These are phyloP conservation scores for Colletotrichum orbiculare DNA, from an alignment of 2,329 filamentous ascomycete genomes.

Conservation along the genomic window DNA sequence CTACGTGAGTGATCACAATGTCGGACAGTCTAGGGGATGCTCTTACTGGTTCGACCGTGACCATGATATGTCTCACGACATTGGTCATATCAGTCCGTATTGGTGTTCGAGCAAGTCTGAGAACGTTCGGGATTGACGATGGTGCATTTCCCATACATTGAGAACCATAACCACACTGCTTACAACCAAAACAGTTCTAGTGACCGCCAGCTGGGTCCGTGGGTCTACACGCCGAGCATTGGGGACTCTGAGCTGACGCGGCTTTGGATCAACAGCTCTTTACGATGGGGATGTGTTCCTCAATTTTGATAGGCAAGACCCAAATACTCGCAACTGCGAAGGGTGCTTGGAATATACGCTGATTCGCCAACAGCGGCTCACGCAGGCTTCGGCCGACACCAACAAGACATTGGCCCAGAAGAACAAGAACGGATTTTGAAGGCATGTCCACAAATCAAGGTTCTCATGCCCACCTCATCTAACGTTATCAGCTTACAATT, in stretches of 20 bases:
- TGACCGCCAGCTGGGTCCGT: slow-evolving; percentile 20
- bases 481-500: slow-evolving; percentile 26
- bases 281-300: slow-evolving; percentile 12
- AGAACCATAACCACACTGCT: no score
- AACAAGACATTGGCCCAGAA: not conserved
- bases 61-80: slow-evolving; percentile 31
- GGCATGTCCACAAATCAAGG: not conserved
- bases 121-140: slow-evolving; percentile 19
- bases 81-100: slow-evolving; percentile 23
- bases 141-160: not conserved
- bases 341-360: no score
- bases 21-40: slow-evolving; percentile 10
- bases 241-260: no score
- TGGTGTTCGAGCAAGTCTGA: slow-evolving; percentile 2
- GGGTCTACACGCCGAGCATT: no score
- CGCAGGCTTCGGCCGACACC: slow-evolving; percentile 14
- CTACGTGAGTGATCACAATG: slow-evolving; percentile 10
- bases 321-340: not conserved
- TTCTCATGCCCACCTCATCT: not conserved
- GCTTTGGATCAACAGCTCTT: no score
- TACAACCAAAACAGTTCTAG: slow-evolving; percentile 4
- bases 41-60: slow-evolving; percentile 13
- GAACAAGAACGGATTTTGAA: slow-evolving; percentile 15
- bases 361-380: slow-evolving; percentile 1
- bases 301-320: slow-evolving; percentile 8